Base-by-base conservation (phyloP, 495 filamentous ascomycete genomes). In the Talaromyces wortmannii region DNA sequence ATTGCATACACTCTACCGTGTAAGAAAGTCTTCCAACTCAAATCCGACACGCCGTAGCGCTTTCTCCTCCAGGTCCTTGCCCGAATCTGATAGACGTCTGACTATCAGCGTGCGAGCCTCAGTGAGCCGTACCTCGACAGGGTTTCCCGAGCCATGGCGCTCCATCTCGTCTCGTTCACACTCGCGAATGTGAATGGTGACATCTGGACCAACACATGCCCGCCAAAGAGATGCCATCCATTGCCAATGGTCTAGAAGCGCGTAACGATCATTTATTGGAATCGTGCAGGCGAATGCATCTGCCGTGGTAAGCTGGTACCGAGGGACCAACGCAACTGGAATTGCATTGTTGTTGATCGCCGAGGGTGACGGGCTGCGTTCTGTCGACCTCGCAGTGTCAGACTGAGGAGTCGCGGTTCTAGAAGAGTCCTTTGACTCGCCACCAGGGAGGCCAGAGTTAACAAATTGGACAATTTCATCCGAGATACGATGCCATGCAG, bases 201-300 rank as follows among this genome's bases (percentile, higher is more conserved):
- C 76, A 70, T 98, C 94, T 0, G 92, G 82, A 0, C 90, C 91
- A 0, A 92, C 80, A 51, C 89, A 88, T 2, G 89, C 88, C 2
- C 92, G 85, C 92, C 92, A 98, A 3, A 96, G 78, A 50, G 89
- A 94, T 30, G 92, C 94, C 76, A 92, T 90, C 94, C 94, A 97
- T 69, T 96, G 91, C 94, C 94, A 98, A 66, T 98, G 94, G 63
- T 98, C 91, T 31, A 89, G 74, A 0, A 89, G 85, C 1, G 81
- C 80, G 65, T 95, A 96, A 3, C 82, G 75, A 59, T 96, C 92
- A 10, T 75, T 70, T 48, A 95, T 88, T 7, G 87, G 87, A 10
- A 92, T 82, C 13, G 76, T 71, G 50, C 77, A 80, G 0, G 91
- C 86, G 60, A 86, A 92, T 32, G 76, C 68, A 62, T 97, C 89